These are phyloP conservation scores for Circinella minor DNA, from an alignment of 371 early-diverging fungal species.

Conservation along the genomic window DNA sequence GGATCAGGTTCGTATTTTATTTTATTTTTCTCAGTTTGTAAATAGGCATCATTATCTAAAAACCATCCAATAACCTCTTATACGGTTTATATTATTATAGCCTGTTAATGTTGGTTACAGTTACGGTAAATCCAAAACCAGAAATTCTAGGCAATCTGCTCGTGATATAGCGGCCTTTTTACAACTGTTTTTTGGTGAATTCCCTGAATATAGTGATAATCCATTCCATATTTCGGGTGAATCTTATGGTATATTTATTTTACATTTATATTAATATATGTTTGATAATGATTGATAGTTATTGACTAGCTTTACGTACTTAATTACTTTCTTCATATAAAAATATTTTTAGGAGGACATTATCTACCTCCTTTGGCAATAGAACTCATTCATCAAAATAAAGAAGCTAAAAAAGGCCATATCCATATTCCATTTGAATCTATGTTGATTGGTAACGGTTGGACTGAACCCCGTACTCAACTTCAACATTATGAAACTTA, in stretches of 20 bases:
- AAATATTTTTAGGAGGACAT: conserved; percentile 57
- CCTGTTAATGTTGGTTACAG: conserved; percentile 82
- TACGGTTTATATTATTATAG: conserved; percentile 24
- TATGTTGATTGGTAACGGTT: conserved; percentile 87
- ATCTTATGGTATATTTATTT: conserved; percentile 44
- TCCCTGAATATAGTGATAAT: conserved; percentile 46
- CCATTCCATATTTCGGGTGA: conserved; percentile 66
- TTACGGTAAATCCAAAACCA: conserved; percentile 62
- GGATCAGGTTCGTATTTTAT: conserved; percentile 55
- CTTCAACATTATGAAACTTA: conserved; percentile 85
- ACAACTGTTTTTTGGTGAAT: conserved; percentile 71
- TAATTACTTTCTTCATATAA: neutral
- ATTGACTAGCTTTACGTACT: neutral
- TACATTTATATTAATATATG: no score
- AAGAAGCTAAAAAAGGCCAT: conserved; percentile 47
- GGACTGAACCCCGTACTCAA: conserved; percentile 85
- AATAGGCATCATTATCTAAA: neutral
- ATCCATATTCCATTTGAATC: conserved; percentile 46
- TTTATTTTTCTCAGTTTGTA: neutral
- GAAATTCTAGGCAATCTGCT: conserved; percentile 53
- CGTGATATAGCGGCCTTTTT: conserved; percentile 65
- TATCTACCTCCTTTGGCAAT: conserved; percentile 76
- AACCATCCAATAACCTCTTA: neutral
- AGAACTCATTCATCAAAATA: conserved; percentile 64
- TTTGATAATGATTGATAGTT: neutral